Base-by-base conservation (phyloP, 805 yeast genomes). In the Saccharomycopsis schoenii region DNA sequence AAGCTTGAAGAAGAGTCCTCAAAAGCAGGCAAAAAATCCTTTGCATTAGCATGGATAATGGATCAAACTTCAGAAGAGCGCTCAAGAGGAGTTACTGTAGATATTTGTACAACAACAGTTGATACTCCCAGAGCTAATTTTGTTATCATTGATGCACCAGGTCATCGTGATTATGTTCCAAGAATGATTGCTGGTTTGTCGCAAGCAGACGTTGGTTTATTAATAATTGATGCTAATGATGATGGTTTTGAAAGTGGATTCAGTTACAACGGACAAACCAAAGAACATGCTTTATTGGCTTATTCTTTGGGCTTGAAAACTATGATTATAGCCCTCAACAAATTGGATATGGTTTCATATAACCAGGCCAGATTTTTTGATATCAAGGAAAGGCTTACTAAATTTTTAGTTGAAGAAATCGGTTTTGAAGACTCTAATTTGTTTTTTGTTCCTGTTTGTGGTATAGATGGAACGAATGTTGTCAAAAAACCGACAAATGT, bases 31-130 rank as follows among this genome's bases (percentile, higher is more conserved):
- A 88, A 89, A 68, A 82, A 85, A 11, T 87, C 93, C 4, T 88
- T 88, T 73, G 89, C 93, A 4, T 75, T 88, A 57, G 96, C 96
- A 1, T 88, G 96, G 96, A 81, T 88, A 43, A 77, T 89, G 83
- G 96, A 88, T 70, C 92, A 87, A 69, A 86, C 93, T 0, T 71
- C 76, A 0, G 94, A 88, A 69, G 96, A 88, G 71, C 78, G 96
- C 65, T 64, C 75, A 9, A 76, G 92, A 57, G 96, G 96, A 57
- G 90, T 88, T 4, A 88, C 96, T 1, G 83, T 88, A 25, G 96
- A 88, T 68, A 82, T 88, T 39, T 84, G 88, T 61, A 84, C 86
- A 59, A 84, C 88, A 9, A 75, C 77, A 47, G 84, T 88, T 63
- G 86, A 83, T 66, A 85, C 92, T 1, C 59, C 68, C 0, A 70